phyloP scores from a whole-genome alignment of 2,329 filamentous ascomycete species.

The Sclerotinia nivalis region DNA sequence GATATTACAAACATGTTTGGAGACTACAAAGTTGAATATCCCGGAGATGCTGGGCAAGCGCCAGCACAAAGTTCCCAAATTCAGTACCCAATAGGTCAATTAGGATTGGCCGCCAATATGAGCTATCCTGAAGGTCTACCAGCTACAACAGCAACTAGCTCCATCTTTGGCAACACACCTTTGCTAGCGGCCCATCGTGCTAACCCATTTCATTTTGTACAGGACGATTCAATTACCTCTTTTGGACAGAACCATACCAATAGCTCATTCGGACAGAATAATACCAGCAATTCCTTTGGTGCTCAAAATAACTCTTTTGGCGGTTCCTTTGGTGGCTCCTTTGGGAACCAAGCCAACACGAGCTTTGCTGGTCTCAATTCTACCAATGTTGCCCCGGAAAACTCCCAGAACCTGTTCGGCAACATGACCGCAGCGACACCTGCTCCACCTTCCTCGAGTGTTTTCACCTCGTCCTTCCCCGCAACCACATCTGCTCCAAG shows the following conservation, averaged over 20 bases:
- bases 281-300: constrained; percentile 11
- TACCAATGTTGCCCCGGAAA: constrained; percentile 8
- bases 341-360: constrained; percentile 10
- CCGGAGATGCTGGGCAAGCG: constrained; percentile 8
- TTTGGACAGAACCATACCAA: constrained; percentile 10
- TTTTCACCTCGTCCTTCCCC: constrained; percentile 6
- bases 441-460: constrained; percentile 5
- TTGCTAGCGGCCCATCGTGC: background rate
- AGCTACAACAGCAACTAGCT: background rate
- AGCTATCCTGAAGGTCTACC: background rate
- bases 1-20: background rate
- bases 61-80: background rate
- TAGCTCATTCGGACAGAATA: background rate
- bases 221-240: constrained; percentile 3
- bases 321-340: constrained; percentile 10
- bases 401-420: constrained; percentile 10
- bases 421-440: constrained; percentile 5
- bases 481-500: constrained; percentile 20
- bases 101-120: background rate
- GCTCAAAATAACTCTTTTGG: constrained; percentile 5
- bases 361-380: constrained; percentile 14
- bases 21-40: background rate
- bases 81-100: background rate
- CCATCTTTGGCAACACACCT: background rate
- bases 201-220: background rate